A percentile compares a stretch with the other conserved stretches of the same genome.
phyloP scores from a whole-genome alignment of 2,329 filamentous ascomycete species.

The Claviceps paspali region DNA sequence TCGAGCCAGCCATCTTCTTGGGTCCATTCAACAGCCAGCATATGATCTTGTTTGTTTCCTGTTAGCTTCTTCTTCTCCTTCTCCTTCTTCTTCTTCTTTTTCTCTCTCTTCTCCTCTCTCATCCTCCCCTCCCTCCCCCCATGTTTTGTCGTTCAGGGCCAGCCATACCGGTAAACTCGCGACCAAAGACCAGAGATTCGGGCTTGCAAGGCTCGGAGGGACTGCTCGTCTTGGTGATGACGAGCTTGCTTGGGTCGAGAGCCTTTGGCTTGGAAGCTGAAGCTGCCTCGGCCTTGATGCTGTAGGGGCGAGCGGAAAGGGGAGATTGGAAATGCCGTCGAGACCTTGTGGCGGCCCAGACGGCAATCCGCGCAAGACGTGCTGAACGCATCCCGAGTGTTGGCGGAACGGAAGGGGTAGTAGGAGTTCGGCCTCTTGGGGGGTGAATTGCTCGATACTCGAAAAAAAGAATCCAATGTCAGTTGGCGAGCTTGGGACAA shows the following conservation, averaged over 20 bases:
- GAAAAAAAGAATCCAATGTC: no score
- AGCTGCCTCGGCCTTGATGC: slow-evolving; percentile 35
- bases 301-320: slow-evolving; percentile 27
- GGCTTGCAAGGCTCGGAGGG: slow-evolving; percentile 63
- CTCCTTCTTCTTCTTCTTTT: no score
- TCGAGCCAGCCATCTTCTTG: slow-evolving; percentile 67
- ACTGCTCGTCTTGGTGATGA: slow-evolving; percentile 55
- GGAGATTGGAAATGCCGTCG: slow-evolving; percentile 19
- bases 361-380: slow-evolving; percentile 16
- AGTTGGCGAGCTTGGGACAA: no score
- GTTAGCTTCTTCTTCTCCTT: no score
- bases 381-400: slow-evolving; percentile 15
- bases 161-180: slow-evolving; percentile 64
- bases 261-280: slow-evolving; percentile 41
- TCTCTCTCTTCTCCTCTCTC: no score
- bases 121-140: no score
- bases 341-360: slow-evolving; percentile 18
- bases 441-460: no score
- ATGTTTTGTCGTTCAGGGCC: no score
- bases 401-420: no score
- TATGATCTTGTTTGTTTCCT: no score
- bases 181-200: slow-evolving; percentile 78
- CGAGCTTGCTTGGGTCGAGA: slow-evolving; percentile 64
- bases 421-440: no score
- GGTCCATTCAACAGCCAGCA: slow-evolving; percentile 92